Evolutionary conservation across 2,329 filamentous ascomycete genomes (phyloP).

Genomic region (Bipolaris sorokiniana): DNA sequence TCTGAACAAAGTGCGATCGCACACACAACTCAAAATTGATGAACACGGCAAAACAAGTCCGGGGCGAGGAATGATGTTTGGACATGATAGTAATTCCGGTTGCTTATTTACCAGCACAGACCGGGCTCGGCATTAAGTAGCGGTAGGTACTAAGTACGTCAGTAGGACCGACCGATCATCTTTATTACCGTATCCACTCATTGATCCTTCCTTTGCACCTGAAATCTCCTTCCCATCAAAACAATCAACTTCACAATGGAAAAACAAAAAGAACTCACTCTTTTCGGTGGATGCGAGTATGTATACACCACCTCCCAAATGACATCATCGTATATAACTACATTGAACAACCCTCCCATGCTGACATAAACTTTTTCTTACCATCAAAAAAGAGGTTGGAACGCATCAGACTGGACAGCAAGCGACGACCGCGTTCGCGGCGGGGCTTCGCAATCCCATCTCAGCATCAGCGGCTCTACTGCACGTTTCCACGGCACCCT

Average conservation of each 20-base stretch:
- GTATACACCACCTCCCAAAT: not conserved
- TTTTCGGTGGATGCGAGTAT: constrained; percentile 45
- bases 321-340: not conserved
- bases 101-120: constrained; percentile 2
- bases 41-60: not conserved
- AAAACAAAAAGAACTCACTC: constrained; percentile 22
- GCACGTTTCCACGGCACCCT: constrained; percentile 70
- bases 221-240: not conserved
- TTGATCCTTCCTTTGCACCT: not conserved
- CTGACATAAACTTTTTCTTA: not conserved
- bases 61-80: not conserved
- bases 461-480: constrained; percentile 48
- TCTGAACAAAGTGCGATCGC: not conserved
- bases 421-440: constrained; percentile 80
- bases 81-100: not conserved
- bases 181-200: not conserved
- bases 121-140: constrained; percentile 5
- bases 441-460: constrained; percentile 67
- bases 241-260: constrained; percentile 20
- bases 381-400: constrained; percentile 61
- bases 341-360: not conserved
- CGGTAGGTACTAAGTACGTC: not conserved
- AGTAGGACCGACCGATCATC: not conserved
- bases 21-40: not conserved
- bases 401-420: constrained; percentile 66